Conservation (phyloP, 208 protist species). For the Angomonas desouzai region DNA sequence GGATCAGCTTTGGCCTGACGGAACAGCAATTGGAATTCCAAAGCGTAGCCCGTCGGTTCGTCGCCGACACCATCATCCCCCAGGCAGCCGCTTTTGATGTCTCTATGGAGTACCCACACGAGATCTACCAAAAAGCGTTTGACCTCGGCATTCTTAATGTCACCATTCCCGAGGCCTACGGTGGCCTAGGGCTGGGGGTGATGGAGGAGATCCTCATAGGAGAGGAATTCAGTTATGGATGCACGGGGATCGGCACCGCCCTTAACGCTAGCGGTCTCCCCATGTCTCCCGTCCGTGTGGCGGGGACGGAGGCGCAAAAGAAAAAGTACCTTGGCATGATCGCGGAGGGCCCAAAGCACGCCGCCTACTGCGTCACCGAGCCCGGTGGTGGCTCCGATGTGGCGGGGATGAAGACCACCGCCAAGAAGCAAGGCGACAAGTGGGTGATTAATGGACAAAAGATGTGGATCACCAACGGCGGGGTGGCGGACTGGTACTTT, state of each 20-base stretch:
- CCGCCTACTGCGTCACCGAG: conserved; percentile 86
- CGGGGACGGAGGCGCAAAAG: conserved; percentile 79
- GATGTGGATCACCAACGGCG: conserved; percentile 95
- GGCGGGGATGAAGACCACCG: conserved; percentile 77
- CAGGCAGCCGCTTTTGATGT: conserved; percentile 31
- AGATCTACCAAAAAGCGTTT: conserved; percentile 79
- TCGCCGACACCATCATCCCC: conserved; percentile 72
- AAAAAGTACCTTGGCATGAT: conserved; percentile 87
- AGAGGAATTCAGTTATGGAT: conserved; percentile 87
- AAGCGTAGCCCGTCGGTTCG: conserved; percentile 73
- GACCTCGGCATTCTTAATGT: conserved; percentile 83
- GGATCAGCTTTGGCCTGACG: conserved; percentile 76
- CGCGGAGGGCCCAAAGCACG: conserved; percentile 74
- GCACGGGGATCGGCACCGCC: conserved; percentile 81
- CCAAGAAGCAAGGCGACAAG: conserved; percentile 81
- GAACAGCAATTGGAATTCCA: conserved; percentile 70
- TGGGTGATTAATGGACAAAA: conserved; percentile 91
- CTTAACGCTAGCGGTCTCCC: conserved; percentile 82
- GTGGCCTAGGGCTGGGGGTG: conserved; percentile 60
- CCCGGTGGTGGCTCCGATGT: conserved; percentile 85
- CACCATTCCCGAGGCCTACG: conserved; percentile 79
- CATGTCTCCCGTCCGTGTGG: conserved; percentile 80
- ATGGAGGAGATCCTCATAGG: conserved; percentile 76
- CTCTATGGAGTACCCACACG: conserved; percentile 60
- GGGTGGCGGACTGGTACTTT: conserved; percentile 91